Base-by-base conservation (phyloP, 176 grass and related monocot species). In the Urochloa ruziziensis region DNA sequence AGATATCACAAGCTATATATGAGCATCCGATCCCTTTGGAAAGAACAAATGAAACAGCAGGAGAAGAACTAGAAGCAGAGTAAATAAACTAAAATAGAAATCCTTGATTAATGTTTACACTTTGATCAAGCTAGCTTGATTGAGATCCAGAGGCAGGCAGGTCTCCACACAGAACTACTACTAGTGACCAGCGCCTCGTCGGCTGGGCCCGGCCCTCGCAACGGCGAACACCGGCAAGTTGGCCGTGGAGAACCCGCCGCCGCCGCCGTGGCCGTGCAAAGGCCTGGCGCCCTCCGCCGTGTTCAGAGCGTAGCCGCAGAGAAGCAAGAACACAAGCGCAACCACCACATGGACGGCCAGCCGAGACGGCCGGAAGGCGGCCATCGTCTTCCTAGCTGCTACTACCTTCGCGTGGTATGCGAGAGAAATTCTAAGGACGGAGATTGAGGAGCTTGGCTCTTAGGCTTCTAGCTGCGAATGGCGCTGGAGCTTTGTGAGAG, bases 141-240 rank as follows among this genome's bases (percentile, higher is more conserved):
- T 62, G 70, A 52, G 51, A 60, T 68, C 19, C 18, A 61, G 18
- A 19, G 6, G 13, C 54, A 18, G 6, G 13, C 44, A 2, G 62
- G 4, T 7, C 12, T 15, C 62, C 62, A 17, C 4, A 36, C 17
- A 18, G 27, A 19, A 62, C 18, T 37, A 62, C 10, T 29, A 40
- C 79, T 86, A 94, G 70, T 94, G 92, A 2, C 92, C 92, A 1
- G 83, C 47, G 18, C 92, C 92, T 61, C 81, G 81, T 1, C 39
- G 51, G 49, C 92, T 94, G 4, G 92, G 92, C 61, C 92, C 92
- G 0, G 84, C 77, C 58, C 79, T 94, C 9, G 89, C 92, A 6
- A 94, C 78, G 34, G 34, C 72, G 47, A 94, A 78, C 62, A 80
- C 59, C 23, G 75, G 57, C 24, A 54, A 62, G 65, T 68, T 83